Evolutionary conservation across 257 asterid species (phyloP).

Genomic region (Rauvolfia tetraphylla): DNA sequence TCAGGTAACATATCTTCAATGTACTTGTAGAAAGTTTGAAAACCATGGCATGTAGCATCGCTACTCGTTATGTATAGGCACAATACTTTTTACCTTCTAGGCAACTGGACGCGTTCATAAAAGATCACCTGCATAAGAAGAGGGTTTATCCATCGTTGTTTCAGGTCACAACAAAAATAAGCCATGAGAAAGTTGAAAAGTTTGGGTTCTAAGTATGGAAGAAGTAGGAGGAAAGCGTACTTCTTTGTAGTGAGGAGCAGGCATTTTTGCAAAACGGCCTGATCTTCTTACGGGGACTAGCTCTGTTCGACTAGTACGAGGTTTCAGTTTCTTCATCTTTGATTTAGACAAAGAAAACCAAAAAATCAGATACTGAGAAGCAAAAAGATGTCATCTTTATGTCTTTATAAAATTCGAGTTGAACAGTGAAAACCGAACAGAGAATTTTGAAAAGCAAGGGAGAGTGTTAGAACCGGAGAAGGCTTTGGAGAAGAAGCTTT

Average conservation of each 20-base stretch:
- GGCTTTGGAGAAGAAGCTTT: constrained; percentile 63
- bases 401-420: background rate
- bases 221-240: constrained; percentile 24
- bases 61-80: background rate
- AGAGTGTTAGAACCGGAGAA: constrained; percentile 44
- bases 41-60: background rate
- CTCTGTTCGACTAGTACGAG: constrained; percentile 59
- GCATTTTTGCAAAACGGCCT: constrained; percentile 48
- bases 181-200: background rate
- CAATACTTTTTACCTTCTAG: constrained; percentile 54
- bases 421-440: background rate
- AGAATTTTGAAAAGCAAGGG: constrained; percentile 11
- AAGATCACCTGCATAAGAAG: constrained; percentile 46
- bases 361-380: background rate
- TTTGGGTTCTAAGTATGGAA: background rate
- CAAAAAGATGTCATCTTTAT: background rate
- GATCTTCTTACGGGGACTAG: constrained; percentile 86
- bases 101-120: constrained; percentile 56
- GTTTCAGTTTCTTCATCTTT: constrained; percentile 65
- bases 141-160: background rate
- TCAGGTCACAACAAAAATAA: background rate
- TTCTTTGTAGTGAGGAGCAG: constrained; percentile 65
- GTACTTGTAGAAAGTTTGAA: background rate
- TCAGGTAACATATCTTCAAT: background rate
- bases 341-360: constrained; percentile 3